Evolutionary conservation across 371 early-diverging fungal genomes (phyloP), one percentile per base, ranked within the genome.

Genomic region (Haplosporangium sp.): DNA sequence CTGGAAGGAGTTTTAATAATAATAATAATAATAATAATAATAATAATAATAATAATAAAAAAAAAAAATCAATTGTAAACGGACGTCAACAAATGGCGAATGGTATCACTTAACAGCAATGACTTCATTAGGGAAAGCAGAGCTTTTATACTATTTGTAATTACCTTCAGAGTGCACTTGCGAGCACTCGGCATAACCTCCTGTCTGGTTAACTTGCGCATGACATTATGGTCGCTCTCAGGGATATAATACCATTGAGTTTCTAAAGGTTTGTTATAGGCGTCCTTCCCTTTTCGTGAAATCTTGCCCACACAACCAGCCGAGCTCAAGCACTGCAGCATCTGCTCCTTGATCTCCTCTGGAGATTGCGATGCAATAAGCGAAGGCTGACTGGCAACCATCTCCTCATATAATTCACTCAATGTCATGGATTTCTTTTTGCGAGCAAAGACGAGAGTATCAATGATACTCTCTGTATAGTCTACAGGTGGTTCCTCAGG

Each of bases 271-370:
- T 88, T 87, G 60, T 89, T 89, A 74, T 90, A 88, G 0, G 90
- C 90, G 34, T 89, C 88, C 72, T 90, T 90, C 65, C 90, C 90
- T 61, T 87, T 90, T 59, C 90, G 88, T 34, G 86, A 84, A 40
- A 90, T 90, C 67, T 89, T 88, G 63, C 89, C 90, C 20, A 81
- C 82, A 56, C 82, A 81, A 3, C 75, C 69, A 4, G 82, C 82
- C 0, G 75, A 75, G n/a, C 66, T 81, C 56, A 81, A 60, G 52
- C 82, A 68, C 39, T 75, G 66, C 19, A 81, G 19, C 75, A 81
- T 71, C 60, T 81, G 75, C 55, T 71, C 75, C 69, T 81, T 81
- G 63, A 81, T 75, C 55, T 71, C 82, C 13, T 65, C 69, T 4
- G 67, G 44, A 19, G 60, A 47, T 56, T 81, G 75, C 1, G 65